Conservation (phyloP, 2,329 filamentous ascomycete genomes). For the Grosmannia huntii region DNA sequence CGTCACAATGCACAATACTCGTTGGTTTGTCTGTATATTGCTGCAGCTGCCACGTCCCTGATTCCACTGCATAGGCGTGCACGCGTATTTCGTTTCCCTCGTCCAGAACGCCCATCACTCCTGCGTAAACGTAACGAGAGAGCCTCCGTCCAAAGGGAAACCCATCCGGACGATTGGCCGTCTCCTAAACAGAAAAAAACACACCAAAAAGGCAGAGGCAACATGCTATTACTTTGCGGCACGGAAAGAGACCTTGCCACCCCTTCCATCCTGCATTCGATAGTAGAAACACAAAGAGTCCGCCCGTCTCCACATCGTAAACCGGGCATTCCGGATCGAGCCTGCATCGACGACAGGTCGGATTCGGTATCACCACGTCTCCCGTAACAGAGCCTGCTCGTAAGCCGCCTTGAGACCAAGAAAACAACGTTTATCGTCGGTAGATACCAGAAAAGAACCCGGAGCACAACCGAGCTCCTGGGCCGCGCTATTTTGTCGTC, state of each 20-base stretch:
- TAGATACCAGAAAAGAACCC: not conserved
- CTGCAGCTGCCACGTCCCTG: conserved; percentile 1
- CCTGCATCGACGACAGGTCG: not conserved
- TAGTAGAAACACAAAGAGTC: not conserved
- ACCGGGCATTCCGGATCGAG: not conserved
- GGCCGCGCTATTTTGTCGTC: conserved; percentile 3
- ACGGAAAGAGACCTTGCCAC: not conserved
- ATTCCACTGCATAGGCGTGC: not conserved
- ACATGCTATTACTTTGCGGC: not conserved
- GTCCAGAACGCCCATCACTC: conserved; percentile 3
- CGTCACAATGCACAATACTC: not conserved
- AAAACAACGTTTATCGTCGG: not conserved
- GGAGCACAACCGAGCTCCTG: not conserved
- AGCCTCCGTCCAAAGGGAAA: not conserved
- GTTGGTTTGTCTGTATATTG: not conserved
- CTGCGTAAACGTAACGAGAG: not conserved
- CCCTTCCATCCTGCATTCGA: not conserved
- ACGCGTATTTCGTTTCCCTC: conserved; percentile 2
- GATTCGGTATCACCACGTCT: not conserved
- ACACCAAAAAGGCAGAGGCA: not conserved
- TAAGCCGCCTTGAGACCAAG: not conserved
- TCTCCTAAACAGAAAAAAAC: not conserved
- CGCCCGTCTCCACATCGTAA: not conserved
- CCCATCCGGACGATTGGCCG: not conserved
- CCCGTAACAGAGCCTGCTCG: not conserved